Conservation (phyloP, 495 filamentous ascomycete species). For the Baudoinia panamericana region DNA sequence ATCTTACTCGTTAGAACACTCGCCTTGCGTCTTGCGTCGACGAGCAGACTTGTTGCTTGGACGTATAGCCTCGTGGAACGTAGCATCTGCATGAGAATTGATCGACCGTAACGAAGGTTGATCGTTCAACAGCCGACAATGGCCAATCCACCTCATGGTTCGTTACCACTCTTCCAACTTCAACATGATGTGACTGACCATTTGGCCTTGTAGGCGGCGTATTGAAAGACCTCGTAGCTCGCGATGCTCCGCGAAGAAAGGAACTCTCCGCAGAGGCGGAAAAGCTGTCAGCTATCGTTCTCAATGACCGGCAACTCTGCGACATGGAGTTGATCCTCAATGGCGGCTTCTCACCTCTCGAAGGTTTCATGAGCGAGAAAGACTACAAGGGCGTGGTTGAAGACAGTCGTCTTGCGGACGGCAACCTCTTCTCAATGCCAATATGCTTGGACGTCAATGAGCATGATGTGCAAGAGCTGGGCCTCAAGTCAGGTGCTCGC, state of each 20-base stretch:
- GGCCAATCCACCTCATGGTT: conserved; percentile 74
- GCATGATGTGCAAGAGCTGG: conserved; percentile 54
- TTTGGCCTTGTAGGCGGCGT: conserved; percentile 52
- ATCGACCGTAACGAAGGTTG: too few relatives aligned
- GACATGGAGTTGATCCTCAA: conserved; percentile 93
- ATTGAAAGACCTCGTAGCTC: conserved; percentile 90
- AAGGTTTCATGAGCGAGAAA: conserved; percentile 95
- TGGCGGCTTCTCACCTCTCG: conserved; percentile 92
- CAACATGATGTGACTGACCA: too few relatives aligned
- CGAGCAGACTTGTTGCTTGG: too few relatives aligned
- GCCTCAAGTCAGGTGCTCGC: conserved; percentile 63
- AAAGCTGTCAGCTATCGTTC: conserved; percentile 65
- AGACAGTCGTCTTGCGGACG: conserved; percentile 71
- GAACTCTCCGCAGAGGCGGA: conserved; percentile 76
- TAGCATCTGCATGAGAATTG: too few relatives aligned
- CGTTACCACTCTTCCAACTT: too few relatives aligned
- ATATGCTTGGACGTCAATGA: conserved; percentile 81
- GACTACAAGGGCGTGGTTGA: conserved; percentile 86
- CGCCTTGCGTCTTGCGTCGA: too few relatives aligned
- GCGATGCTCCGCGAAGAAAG: conserved; percentile 65
- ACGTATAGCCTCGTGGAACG: too few relatives aligned
- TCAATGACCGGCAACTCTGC: conserved; percentile 89
- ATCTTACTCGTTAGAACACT: too few relatives aligned
- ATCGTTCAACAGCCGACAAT: conserved; percentile 37
- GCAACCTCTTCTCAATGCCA: conserved; percentile 90